A percentile compares a stretch with the other conserved stretches of the same genome.
Conservation (phyloP, 1,284 basidiomycete genomes). For the Somion occarium region DNA sequence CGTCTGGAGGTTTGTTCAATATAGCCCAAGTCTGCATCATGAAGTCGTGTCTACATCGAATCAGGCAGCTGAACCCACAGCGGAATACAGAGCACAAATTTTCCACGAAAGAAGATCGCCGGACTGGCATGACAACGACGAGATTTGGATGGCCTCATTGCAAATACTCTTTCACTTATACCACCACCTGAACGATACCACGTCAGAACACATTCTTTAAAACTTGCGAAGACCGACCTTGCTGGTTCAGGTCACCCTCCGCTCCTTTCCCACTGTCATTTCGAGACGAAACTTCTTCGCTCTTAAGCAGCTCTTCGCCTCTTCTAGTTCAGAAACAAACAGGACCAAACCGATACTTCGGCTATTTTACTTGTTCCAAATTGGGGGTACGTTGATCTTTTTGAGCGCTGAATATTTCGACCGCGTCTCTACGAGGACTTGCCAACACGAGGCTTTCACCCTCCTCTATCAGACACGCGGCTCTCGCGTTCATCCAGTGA, state of each 20-base stretch:
- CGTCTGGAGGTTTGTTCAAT: too few species aligned
- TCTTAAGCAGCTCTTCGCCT: background rate
- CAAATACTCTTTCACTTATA: background rate
- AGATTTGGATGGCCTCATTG: background rate
- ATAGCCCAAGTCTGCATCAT: too few species aligned
- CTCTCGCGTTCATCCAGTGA: conserved; percentile 32
- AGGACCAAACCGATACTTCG: conserved; percentile 7
- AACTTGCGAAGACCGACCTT: background rate
- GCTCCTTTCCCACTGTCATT: background rate
- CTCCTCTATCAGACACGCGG: conserved; percentile 29
- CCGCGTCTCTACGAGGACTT: conserved; percentile 7
- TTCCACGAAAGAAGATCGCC: background rate
- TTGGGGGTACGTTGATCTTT: conserved; percentile 14
- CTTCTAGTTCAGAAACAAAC: conserved; percentile 1
- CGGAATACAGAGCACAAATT: too few species aligned
- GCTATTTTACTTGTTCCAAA: conserved; percentile 11
- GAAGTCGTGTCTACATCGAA: too few species aligned
- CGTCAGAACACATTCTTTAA: background rate
- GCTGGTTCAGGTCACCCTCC: background rate
- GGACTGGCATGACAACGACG: background rate
- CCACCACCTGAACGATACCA: background rate
- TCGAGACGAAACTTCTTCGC: background rate
- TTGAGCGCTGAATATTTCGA: conserved; percentile 7
- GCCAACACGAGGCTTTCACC: conserved; percentile 29
- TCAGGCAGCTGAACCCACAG: too few species aligned